Conservation (phyloP, 2,329 filamentous ascomycete species). For the Arthrobotrys megalospora region DNA sequence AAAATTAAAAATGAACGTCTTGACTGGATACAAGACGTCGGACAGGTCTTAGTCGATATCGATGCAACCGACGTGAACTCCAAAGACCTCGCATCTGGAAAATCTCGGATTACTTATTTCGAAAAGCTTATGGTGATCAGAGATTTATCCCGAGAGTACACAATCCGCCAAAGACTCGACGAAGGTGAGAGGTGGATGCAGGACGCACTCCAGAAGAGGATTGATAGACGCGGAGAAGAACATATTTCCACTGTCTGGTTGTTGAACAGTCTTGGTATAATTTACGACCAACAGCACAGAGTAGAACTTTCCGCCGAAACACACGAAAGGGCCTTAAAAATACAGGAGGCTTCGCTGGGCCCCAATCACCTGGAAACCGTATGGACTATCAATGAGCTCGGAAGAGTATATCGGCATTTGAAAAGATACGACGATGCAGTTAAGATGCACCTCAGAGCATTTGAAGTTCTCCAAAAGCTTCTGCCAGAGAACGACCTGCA, state of each 20-base stretch:
- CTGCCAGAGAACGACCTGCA: conserved; percentile 43
- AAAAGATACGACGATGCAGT: conserved; percentile 46
- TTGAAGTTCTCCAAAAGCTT: conserved; percentile 17
- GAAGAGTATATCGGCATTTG: conserved; percentile 57
- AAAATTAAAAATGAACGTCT: conserved; percentile 30
- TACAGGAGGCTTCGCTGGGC: conserved; percentile 31
- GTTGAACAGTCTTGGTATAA: conserved; percentile 59
- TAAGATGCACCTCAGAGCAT: conserved; percentile 50
- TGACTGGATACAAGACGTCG: conserved; percentile 47
- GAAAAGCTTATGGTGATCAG: conserved; percentile 60
- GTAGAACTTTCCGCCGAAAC: conserved; percentile 43
- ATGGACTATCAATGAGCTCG: conserved; percentile 61
- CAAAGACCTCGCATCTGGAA: not conserved
- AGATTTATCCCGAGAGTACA: conserved; percentile 60
- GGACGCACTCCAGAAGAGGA: conserved; percentile 32
- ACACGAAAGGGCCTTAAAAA: conserved; percentile 50
- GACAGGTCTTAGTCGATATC: conserved; percentile 36
- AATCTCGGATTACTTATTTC: conserved; percentile 51
- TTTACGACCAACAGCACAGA: conserved; percentile 60
- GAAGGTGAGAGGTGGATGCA: conserved; percentile 49
- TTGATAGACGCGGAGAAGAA: conserved; percentile 13
- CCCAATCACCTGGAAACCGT: conserved; percentile 42
- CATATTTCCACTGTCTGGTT: conserved; percentile 53
- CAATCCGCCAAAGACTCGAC: conserved; percentile 35
- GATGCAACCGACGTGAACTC: conserved; percentile 28